These are phyloP conservation scores for Peniophora sp. DNA, from an alignment of 1,284 basidiomycete genomes.

Conservation along the genomic window DNA sequence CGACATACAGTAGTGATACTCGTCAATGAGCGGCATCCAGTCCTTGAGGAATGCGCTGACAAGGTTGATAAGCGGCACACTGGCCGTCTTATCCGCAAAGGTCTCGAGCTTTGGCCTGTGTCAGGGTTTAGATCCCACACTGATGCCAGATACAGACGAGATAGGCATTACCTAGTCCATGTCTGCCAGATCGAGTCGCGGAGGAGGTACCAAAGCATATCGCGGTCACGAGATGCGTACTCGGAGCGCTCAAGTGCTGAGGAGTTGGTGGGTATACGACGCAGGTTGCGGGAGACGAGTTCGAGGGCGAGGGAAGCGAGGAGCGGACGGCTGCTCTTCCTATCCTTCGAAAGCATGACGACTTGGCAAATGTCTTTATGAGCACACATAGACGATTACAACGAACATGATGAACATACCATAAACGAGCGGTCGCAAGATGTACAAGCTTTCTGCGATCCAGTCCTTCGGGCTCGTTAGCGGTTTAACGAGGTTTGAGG, in stretches of 20 bases:
- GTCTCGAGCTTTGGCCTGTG: conserved; percentile 69
- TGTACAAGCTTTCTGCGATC: conserved; percentile 60
- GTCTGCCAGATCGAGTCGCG: conserved; percentile 85
- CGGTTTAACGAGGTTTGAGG: conserved; percentile 52
- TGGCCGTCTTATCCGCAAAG: conserved; percentile 49
- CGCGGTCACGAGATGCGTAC: conserved; percentile 74
- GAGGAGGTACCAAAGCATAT: conserved; percentile 81
- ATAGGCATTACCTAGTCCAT: conserved; percentile 63
- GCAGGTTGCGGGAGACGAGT: conserved; percentile 58
- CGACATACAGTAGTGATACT: conserved; percentile 89
- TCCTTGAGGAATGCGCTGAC: conserved; percentile 75
- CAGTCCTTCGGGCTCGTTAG: conserved; percentile 61
- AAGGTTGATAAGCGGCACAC: conserved; percentile 67
- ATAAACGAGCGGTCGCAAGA: conserved; percentile 65
- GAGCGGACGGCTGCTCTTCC: conserved; percentile 41
- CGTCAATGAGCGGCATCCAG: conserved; percentile 91
- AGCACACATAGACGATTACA: not conserved
- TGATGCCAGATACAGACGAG: not conserved
- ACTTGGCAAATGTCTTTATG: conserved; percentile 15
- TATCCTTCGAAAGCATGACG: conserved; percentile 22
- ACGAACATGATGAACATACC: conserved; percentile 33
- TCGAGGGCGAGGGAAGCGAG: conserved; percentile 52
- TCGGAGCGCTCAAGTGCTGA: conserved; percentile 67
- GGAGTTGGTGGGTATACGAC: conserved; percentile 53
- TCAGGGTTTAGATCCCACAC: conserved; percentile 4